phyloP scores from a whole-genome alignment of 164 flowering plant genomes.

The Saururus chinensis region DNA sequence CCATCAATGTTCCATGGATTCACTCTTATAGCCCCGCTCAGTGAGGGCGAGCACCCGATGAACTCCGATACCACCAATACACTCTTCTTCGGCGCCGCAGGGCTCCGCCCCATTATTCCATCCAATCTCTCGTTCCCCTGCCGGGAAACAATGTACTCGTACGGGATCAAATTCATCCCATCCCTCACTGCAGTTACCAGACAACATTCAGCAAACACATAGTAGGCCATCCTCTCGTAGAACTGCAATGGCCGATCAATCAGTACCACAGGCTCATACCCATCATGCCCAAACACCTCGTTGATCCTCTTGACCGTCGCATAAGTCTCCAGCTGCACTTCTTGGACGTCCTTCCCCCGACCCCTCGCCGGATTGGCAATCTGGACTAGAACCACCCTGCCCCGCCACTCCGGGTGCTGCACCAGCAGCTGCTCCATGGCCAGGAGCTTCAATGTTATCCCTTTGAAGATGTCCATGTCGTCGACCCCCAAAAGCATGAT shows the following conservation, averaged over 20 bases:
- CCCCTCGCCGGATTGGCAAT: slow-evolving; percentile 73
- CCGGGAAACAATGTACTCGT: slow-evolving; percentile 56
- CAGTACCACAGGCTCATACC: slow-evolving; percentile 46
- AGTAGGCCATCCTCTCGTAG: slow-evolving; percentile 56
- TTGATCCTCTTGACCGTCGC: slow-evolving; percentile 45
- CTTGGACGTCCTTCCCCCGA: slow-evolving; percentile 60
- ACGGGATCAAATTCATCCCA: slow-evolving; percentile 78
- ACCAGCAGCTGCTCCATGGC: slow-evolving; percentile 67
- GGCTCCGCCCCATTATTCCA: slow-evolving; percentile 27
- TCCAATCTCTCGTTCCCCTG: slow-evolving; percentile 57
- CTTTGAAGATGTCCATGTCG: slow-evolving; percentile 78
- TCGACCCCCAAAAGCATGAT: slow-evolving; percentile 65
- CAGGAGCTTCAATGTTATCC: slow-evolving; percentile 58
- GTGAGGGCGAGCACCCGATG: slow-evolving; percentile 76
- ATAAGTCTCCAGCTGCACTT: slow-evolving; percentile 49
- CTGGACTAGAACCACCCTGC: slow-evolving; percentile 63
- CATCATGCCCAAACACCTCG: slow-evolving; percentile 37
- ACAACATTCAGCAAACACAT: slow-evolving; percentile 48
- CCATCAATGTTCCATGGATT: slow-evolving; percentile 77
- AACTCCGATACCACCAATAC: slow-evolving; percentile 73
- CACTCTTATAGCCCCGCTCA: slow-evolving; percentile 74
- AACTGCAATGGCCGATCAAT: slow-evolving; percentile 41
- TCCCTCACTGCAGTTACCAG: slow-evolving; percentile 65
- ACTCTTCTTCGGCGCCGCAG: slow-evolving; percentile 45
- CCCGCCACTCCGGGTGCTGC: slow-evolving; percentile 58